Conservation (phyloP, 192 early-diverging fungal species). For the Umbelopsis ramanniana region DNA sequence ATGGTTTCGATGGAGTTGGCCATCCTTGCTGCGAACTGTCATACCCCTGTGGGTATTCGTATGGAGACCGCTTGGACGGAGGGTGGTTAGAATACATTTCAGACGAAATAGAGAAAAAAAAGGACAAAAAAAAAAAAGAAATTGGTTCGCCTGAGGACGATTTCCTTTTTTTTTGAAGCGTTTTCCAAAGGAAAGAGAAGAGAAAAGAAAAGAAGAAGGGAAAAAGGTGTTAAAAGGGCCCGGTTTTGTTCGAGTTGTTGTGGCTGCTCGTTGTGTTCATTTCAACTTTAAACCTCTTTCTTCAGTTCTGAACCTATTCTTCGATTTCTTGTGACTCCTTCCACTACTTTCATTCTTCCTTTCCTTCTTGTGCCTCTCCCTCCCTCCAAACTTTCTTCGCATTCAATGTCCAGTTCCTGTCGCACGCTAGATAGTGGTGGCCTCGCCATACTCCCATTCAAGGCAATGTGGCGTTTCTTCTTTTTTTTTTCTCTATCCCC, state of each 20-base stretch:
- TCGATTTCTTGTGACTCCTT: not conserved
- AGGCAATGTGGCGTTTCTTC: slow-evolving; percentile 20
- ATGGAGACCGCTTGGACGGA: slow-evolving; percentile 14
- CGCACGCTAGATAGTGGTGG: slow-evolving; percentile 11
- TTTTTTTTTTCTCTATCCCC: slow-evolving; percentile 2
- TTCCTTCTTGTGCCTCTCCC: not conserved
- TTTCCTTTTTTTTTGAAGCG: not conserved
- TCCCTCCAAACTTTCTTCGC: not conserved
- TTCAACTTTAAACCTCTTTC: not conserved
- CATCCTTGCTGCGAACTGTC: slow-evolving; percentile 9
- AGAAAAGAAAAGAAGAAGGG: slow-evolving; percentile 3
- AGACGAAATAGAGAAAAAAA: not conserved
- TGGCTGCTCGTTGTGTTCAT: not conserved
- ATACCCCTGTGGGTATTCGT: slow-evolving; percentile 20
- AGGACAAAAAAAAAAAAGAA: no score
- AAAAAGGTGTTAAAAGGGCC: not conserved
- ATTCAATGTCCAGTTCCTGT: slow-evolving; percentile 9
- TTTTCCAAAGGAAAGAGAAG: slow-evolving; percentile 4
- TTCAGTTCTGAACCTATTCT: no score
- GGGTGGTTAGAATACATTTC: slow-evolving; percentile 1
- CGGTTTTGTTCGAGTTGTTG: slow-evolving; percentile 12
- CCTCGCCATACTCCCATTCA: slow-evolving; percentile 10
- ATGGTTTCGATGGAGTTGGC: not conserved
- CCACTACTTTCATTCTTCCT: not conserved
- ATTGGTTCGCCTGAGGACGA: no score